Percentiles rank a stretch among this genome's conserved stretches.
Conservation (phyloP, 176 grass and related monocot genomes). For the Cenchrus purpureus region DNA sequence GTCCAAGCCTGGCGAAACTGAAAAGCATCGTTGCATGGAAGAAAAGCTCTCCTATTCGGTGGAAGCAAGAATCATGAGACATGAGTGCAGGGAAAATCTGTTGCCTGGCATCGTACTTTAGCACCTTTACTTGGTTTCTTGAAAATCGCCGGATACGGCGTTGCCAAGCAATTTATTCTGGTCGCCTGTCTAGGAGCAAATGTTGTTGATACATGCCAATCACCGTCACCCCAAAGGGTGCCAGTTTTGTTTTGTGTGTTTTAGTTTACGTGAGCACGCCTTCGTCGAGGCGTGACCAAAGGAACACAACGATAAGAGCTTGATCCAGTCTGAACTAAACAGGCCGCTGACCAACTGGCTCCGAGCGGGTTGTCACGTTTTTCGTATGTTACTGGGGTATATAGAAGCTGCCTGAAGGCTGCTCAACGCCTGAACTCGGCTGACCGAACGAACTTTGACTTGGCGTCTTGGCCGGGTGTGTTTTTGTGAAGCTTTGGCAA, state of each 20-base stretch:
- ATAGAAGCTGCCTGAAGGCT: background rate
- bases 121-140: background rate
- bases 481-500: too few relatives aligned
- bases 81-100: background rate
- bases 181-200: background rate
- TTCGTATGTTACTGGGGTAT: background rate
- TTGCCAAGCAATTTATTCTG: background rate
- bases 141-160: background rate
- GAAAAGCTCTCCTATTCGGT: background rate
- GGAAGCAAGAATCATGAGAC: background rate
- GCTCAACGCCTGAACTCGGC: background rate
- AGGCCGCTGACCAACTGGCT: background rate
- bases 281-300: background rate
- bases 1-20: background rate
- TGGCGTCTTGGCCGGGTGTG: background rate
- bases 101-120: constrained; percentile 11
- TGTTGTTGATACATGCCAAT: background rate
- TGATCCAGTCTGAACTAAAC: background rate
- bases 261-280: background rate
- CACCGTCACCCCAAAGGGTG: too few relatives aligned
- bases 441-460: too few relatives aligned
- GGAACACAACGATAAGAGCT: background rate
- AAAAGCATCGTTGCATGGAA: background rate
- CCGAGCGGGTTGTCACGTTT: background rate
- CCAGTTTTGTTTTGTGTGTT: background rate